Conservation (phyloP, 305 asterid genomes). For the Fraxinus paxiana region DNA sequence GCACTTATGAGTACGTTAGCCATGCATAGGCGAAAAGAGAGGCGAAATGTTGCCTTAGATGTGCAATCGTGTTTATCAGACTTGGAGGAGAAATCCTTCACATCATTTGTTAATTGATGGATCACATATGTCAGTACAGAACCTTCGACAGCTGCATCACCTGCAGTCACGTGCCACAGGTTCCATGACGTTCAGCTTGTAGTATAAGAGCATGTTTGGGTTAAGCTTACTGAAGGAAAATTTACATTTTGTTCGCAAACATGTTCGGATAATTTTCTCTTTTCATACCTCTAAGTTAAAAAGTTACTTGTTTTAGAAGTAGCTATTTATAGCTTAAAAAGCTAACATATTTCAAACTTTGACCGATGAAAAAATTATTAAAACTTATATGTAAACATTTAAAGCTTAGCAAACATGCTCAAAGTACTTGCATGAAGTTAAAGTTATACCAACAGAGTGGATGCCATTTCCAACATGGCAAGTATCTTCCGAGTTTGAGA, state of each 20-base stretch:
- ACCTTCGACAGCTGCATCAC: slow-evolving; percentile 27
- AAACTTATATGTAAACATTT: neutral
- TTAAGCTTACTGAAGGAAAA: neutral
- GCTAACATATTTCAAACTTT: neutral
- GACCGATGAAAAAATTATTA: neutral
- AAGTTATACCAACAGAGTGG: slow-evolving; percentile 21
- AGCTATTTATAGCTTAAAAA: neutral
- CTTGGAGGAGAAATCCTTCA: slow-evolving; percentile 26
- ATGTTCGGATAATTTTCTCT: neutral
- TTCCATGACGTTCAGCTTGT: slow-evolving; percentile 4
- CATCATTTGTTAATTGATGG: slow-evolving; percentile 38
- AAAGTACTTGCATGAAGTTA: neutral
- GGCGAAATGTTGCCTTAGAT: slow-evolving; percentile 27
- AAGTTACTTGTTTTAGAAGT: neutral
- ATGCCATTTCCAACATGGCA: neutral
- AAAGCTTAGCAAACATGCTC: neutral
- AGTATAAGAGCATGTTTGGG: neutral
- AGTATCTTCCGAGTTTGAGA: slow-evolving; percentile 20
- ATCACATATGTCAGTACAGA: slow-evolving; percentile 56
- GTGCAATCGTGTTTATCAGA: slow-evolving; percentile 26
- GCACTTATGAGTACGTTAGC: slow-evolving; percentile 87
- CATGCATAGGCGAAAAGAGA: slow-evolving; percentile 73
- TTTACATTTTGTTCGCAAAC: neutral
- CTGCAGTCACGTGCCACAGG: slow-evolving; percentile 32
- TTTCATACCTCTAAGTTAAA: neutral